Evolutionary conservation across 2,329 filamentous ascomycete genomes (phyloP).

Genomic region (Cladosporium sp.): DNA sequence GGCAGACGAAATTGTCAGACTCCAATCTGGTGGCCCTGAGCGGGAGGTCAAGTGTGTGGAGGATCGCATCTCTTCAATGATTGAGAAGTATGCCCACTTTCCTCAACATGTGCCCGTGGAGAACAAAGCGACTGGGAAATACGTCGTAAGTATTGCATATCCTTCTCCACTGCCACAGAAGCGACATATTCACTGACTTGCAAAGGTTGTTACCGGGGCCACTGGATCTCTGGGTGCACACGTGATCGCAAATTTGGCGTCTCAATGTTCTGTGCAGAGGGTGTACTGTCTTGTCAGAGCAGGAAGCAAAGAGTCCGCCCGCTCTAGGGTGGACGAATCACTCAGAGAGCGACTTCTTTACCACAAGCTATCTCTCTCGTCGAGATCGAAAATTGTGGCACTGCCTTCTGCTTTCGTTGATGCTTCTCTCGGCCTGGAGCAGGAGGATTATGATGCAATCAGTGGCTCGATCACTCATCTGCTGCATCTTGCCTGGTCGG

Average conservation of each 20-base stretch:
- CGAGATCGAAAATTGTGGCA: conserved; percentile 26
- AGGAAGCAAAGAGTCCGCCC: conserved; percentile 25
- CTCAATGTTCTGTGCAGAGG: no score
- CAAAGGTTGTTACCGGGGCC: conserved; percentile 20
- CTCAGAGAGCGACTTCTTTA: conserved; percentile 34
- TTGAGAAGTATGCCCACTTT: conserved; percentile 40
- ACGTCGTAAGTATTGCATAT: conserved; percentile 18
- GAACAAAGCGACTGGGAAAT: conserved; percentile 20
- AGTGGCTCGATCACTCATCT: conserved; percentile 24
- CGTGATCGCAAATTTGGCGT: no score
- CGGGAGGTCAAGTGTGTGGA: conserved; percentile 30
- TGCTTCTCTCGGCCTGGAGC: conserved; percentile 24
- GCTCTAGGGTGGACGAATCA: conserved; percentile 33
- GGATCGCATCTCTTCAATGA: conserved; percentile 41
- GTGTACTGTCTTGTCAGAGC: not conserved
- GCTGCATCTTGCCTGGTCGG: conserved; percentile 37
- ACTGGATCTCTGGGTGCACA: no score
- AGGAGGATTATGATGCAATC: conserved; percentile 21
- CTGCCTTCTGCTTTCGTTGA: conserved; percentile 24
- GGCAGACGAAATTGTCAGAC: conserved; percentile 39
- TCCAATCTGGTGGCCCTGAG: conserved; percentile 36
- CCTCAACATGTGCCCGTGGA: conserved; percentile 20
- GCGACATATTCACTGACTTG: not conserved
- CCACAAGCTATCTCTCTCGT: conserved; percentile 22
- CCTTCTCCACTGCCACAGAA: conserved; percentile 19